These are phyloP conservation scores for Paraphaeosphaeria minitans DNA, from an alignment of 2,329 filamentous ascomycete genomes.

Conservation along the genomic window DNA sequence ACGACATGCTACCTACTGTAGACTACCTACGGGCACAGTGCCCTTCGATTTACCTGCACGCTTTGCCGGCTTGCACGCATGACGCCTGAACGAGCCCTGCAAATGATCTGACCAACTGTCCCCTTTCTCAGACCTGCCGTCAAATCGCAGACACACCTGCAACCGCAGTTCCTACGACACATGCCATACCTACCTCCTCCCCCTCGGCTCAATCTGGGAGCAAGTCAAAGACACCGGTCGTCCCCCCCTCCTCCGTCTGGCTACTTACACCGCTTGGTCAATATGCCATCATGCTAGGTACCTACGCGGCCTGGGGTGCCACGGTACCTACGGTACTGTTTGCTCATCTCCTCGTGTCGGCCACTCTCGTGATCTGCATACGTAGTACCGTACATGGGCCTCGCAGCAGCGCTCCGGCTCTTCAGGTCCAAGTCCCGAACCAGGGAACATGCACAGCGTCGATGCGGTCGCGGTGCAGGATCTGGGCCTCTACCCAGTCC, in stretches of 20 bases:
- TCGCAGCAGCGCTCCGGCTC: slow-evolving; percentile 2
- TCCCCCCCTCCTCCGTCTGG: slow-evolving; percentile 6
- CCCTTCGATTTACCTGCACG: not conserved
- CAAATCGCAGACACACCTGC: not conserved
- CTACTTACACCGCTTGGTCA: not conserved
- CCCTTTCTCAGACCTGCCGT: not conserved
- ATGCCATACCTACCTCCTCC: too few relatives aligned
- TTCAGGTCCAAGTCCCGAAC: slow-evolving; percentile 7
- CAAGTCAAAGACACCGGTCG: not conserved
- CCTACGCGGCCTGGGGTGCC: too few relatives aligned
- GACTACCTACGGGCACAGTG: too few relatives aligned
- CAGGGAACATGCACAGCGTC: not conserved
- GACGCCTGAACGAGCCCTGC: not conserved
- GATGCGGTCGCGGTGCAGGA: not conserved
- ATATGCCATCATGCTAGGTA: slow-evolving; percentile 2
- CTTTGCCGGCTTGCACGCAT: slow-evolving; percentile 1
- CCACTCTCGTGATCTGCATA: not conserved
- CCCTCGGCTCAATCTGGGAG: not conserved
- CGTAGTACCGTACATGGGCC: too few relatives aligned
- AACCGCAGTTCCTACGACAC: not conserved
- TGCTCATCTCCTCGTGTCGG: not conserved
- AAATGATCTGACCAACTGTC: not conserved
- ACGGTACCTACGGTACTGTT: too few relatives aligned
- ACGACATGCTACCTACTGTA: too few relatives aligned
- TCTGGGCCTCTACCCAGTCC: not conserved